These are phyloP conservation scores for Yamadazyma scolyti DNA, from an alignment of 805 yeast genomes.

Conservation along the genomic window DNA sequence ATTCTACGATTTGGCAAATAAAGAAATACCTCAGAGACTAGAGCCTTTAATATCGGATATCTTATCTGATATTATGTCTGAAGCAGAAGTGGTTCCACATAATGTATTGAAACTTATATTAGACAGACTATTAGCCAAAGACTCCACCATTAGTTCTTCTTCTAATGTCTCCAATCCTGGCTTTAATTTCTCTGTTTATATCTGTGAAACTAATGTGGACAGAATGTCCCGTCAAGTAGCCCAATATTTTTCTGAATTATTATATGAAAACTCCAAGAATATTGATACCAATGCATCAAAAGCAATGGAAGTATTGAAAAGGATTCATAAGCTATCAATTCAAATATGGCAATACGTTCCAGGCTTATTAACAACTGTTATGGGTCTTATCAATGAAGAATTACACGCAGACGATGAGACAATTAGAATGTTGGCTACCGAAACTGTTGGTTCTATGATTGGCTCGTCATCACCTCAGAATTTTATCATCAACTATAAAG, in stretches of 20 bases:
- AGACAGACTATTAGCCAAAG: conserved; percentile 49
- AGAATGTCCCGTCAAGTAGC: conserved; percentile 73
- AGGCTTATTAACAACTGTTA: conserved; percentile 64
- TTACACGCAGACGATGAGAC: conserved; percentile 64
- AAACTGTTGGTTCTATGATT: conserved; percentile 66
- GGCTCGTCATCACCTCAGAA: conserved; percentile 17
- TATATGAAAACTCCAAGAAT: conserved; percentile 47
- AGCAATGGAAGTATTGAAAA: conserved; percentile 44
- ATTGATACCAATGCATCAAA: conserved; percentile 10
- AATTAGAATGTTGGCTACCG: conserved; percentile 66
- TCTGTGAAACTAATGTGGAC: conserved; percentile 70
- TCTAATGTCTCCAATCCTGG: conserved; percentile 47
- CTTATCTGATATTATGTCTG: conserved; percentile 71
- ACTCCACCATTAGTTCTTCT: conserved; percentile 7
- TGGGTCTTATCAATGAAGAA: conserved; percentile 79
- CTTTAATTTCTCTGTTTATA: conserved; percentile 57
- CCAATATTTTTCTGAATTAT: conserved; percentile 72
- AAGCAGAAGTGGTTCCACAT: conserved; percentile 61
- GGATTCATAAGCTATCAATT: conserved; percentile 58
- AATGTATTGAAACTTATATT: conserved; percentile 60
- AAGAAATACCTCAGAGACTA: conserved; percentile 46
- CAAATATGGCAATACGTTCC: conserved; percentile 80
- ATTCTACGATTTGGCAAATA: conserved; percentile 52
- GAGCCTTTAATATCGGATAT: conserved; percentile 66
- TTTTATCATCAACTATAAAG: conserved; percentile 54